phyloP scores from a whole-genome alignment of 768 basidiomycete genomes.

The Psilocybe subaeruginosa region DNA sequence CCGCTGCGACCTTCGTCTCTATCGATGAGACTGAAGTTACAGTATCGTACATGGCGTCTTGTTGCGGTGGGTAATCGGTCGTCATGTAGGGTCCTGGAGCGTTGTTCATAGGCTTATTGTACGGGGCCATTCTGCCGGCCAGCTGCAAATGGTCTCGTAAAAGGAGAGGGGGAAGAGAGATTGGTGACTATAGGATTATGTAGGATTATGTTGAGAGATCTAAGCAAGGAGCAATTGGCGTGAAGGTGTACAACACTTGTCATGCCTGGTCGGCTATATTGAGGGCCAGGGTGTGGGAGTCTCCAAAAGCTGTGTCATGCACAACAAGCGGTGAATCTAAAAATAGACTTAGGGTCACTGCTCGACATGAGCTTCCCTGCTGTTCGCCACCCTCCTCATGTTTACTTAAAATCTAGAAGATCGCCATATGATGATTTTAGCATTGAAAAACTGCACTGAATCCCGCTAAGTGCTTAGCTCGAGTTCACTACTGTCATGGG shows the following conservation, averaged over 20 bases:
- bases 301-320: conserved; percentile 10
- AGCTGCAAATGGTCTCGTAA: not conserved
- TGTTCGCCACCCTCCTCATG: not conserved
- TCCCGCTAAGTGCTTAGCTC: not conserved
- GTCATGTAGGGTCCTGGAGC: not conserved
- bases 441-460: no score
- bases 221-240: not conserved
- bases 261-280: not conserved
- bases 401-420: not conserved
- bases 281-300: conserved; percentile 13
- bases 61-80: conserved; percentile 16
- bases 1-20: conserved; percentile 18
- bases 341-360: conserved; percentile 4
- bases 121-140: conserved; percentile 12
- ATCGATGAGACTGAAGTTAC: conserved; percentile 14
- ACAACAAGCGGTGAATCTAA: conserved; percentile 1
- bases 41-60: conserved; percentile 14
- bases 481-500: no score
- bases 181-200: not conserved
- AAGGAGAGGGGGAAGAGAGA: not conserved
- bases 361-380: not conserved
- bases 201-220: conserved; percentile 4
- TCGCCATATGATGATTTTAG: no score
- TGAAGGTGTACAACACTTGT: not conserved
- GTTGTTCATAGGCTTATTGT: conserved; percentile 3